A percentile compares a stretch with the other conserved stretches of the same genome.
These are phyloP conservation scores for Cytospora paraplurivora DNA, from an alignment of 2,329 filamentous ascomycete species.

Conservation along the genomic window DNA sequence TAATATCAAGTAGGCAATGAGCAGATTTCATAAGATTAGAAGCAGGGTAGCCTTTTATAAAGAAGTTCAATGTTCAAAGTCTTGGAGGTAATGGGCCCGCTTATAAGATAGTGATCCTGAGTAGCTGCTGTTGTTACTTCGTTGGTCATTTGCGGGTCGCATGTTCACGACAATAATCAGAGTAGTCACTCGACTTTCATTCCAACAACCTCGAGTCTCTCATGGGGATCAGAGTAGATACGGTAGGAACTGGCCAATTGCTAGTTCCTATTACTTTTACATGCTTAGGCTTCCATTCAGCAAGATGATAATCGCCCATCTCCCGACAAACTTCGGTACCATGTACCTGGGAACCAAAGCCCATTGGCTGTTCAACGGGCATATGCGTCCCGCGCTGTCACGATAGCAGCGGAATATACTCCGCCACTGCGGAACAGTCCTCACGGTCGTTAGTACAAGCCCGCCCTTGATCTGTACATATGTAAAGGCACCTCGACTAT, in stretches of 20 bases:
- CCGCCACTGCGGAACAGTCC: slow-evolving; percentile 9
- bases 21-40: no score
- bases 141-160: not conserved
- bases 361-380: not conserved
- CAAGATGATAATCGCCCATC: not conserved
- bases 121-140: not conserved
- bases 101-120: not conserved
- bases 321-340: slow-evolving; percentile 15
- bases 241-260: slow-evolving; percentile 2
- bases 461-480: not conserved
- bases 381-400: not conserved
- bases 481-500: not conserved
- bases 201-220: not conserved
- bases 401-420: slow-evolving; percentile 14
- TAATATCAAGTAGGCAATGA: no score
- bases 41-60: no score
- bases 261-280: not conserved
- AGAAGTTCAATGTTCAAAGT: no score
- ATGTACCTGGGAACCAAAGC: slow-evolving; percentile 1
- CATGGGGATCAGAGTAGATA: not conserved
- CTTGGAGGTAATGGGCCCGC: no score
- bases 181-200: not conserved
- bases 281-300: not conserved
- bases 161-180: not conserved
- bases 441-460: not conserved